Conservation (phyloP, 257 asterid species). For the Nicotiana attenuata region DNA sequence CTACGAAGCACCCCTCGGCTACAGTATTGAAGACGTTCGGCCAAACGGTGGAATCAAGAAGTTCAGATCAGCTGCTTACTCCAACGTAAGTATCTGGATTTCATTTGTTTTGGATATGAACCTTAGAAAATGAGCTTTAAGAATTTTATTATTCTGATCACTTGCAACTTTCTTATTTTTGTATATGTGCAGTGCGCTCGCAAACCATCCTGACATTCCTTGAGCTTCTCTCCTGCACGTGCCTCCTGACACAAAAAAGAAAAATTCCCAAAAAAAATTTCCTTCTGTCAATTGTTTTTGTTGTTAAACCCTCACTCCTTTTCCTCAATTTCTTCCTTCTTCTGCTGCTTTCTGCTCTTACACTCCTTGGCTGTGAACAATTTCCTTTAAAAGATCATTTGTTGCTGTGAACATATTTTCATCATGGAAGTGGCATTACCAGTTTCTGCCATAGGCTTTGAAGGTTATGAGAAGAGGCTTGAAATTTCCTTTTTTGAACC, state of each 20-base stretch:
- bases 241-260: not conserved
- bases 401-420: not conserved
- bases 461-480: conserved; percentile 40
- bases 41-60: conserved; percentile 44
- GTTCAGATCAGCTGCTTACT: conserved; percentile 48
- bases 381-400: not conserved
- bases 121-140: not conserved
- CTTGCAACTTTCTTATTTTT: not conserved
- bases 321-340: conserved; percentile 5
- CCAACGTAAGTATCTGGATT: conserved; percentile 24
- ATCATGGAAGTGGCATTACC: conserved; percentile 19
- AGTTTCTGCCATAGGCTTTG: conserved; percentile 33
- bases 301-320: conserved; percentile 12
- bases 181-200: conserved; percentile 25
- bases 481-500: conserved; percentile 35
- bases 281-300: not conserved
- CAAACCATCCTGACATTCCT: conserved; percentile 34
- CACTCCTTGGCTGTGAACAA: not conserved
- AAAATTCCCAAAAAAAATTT: not conserved
- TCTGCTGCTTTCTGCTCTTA: conserved; percentile 4
- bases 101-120: not conserved
- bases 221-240: not conserved
- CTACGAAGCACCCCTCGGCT: conserved; percentile 36
- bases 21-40: conserved; percentile 38
- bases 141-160: conserved; percentile 1